Evolutionary conservation across 345 rosid genomes (phyloP).

Genomic region (Hypericum androsaemum): DNA sequence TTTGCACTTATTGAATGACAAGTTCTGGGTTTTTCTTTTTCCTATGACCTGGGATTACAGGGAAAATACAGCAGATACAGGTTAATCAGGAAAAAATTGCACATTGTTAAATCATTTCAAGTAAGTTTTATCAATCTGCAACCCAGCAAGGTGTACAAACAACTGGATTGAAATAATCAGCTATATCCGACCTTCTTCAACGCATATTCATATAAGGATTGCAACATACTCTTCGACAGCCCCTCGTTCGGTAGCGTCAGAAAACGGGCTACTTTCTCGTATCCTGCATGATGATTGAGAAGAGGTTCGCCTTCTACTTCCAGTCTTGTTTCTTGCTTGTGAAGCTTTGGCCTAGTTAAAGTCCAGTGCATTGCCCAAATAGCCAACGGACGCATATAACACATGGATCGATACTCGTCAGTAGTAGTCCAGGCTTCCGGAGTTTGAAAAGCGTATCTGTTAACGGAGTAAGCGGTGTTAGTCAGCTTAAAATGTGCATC

Average conservation of each 20-base stretch:
- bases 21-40: too few relatives aligned
- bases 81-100: too few relatives aligned
- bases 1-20: too few relatives aligned
- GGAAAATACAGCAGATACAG: too few relatives aligned
- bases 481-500: too few relatives aligned
- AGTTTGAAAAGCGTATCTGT: conserved; percentile 79
- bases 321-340: conserved; percentile 18
- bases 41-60: too few relatives aligned
- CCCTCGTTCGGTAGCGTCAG: conserved; percentile 46
- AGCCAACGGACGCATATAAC: conserved; percentile 83
- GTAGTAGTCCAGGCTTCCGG: conserved; percentile 76
- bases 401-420: conserved; percentile 54
- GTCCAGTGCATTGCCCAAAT: conserved; percentile 99
- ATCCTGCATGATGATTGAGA: conserved; percentile 38
- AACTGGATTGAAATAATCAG: background rate
- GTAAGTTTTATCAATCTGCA: too few relatives aligned
- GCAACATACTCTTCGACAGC: conserved; percentile 34
- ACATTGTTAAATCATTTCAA: too few relatives aligned
- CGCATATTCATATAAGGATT: conserved; percentile 52
- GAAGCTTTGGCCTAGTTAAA: conserved; percentile 31
- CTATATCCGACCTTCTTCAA: conserved; percentile 39
- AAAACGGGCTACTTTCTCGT: conserved; percentile 54
- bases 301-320: conserved; percentile 26
- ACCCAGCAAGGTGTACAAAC: too few relatives aligned
- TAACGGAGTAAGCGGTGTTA: too few relatives aligned